Evolutionary conservation across 768 basidiomycete species (phyloP), one percentile per base, ranked within the genome.

Genomic region (Lactarius sp.): DNA sequence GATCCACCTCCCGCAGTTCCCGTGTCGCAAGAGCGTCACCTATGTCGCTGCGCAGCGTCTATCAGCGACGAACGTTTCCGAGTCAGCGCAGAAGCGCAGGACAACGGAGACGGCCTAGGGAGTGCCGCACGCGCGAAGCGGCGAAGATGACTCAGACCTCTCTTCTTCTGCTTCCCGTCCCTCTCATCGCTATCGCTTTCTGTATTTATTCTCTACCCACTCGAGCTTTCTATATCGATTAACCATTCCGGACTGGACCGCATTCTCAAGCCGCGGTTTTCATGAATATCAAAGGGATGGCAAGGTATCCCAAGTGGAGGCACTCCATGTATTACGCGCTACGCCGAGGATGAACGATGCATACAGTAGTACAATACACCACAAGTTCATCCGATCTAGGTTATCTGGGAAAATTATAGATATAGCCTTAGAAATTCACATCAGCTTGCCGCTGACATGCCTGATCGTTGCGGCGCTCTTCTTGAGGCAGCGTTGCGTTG

Each of bases 401-500:
- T 44, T 5, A 27, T 27, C 47, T 33, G 36, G 39, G 41, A n/a
- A 39, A 60, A 60, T 55, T 46, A 60, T 22, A 46, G 41, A 27
- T 10, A 41, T 56, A 33, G 8, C 20, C 54, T 22, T 22, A 16
- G 34, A 46, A 60, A 42, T 36, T 69, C 58, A 69, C 69, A 69
- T 69, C 56, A 69, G 39, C 62, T 69, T 69, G 37, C 69, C 69
- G 34, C 50, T 58, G 20, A 36, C 53, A 41, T 66, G 65, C 6
- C 62, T 71, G 39, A 63, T 62, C 22, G 36, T 20, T 27, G 33
- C 72, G n/a, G 71, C 71, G 16, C 77, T 77, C 76, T 87, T 88
- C 75, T 90, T 92, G 66, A 98, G 72, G 53, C 80, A 81, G 65
- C 85, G 84, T 56, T 84, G 81, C 39, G 94, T 88, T 16, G 88